Base-by-base conservation (phyloP, 805 yeast genomes). In the Nakazawaea ishiwadae region DNA sequence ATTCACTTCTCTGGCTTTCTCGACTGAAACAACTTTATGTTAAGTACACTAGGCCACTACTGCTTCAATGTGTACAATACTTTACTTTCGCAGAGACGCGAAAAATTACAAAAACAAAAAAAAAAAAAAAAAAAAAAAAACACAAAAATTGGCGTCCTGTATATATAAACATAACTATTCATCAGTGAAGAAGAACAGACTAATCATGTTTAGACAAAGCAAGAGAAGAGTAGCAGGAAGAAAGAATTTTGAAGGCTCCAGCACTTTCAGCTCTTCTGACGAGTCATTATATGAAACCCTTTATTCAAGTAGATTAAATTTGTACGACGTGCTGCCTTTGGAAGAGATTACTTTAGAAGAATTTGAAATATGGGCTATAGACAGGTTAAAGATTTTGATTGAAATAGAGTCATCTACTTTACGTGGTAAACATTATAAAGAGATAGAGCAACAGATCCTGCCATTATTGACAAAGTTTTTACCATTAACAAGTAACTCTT, bases 341-440 rank as follows among this genome's bases (percentile, higher is more conserved):
- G 79, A 81, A 11, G 98, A 93, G 60, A 81, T 93, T 52, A 87
- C 97, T 0, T 62, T 93, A 14, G 97, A 90, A 48, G 86, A 93
- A 53, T 93, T 93, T 61, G 99, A 93, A 63, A 71, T 73, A 4
- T 93, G 97, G 96, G 98, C 98, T 4, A 82, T 93, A 41, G 98
- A 91, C 55, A 67, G 99, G 45, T 69, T 91, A 48, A 80, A 83
- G 55, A 77, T 93, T 7, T 68, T 93, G 44, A 74, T 89, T 41
- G 96, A 88, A 56, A 81, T 93, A 38, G 97, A 91, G 54, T 74
- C 87, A 1, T 77, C 84, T 48, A 54, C 73, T 32, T 77, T 82
- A 18, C 71, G 95, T 51, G 79, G 81, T 45, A 78, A 79, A 52
- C 59, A 73, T 1, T 55, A 74, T 35, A 76, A 74, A 49, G 96